Evolutionary conservation across 208 protist species (phyloP), one percentile per base, ranked within the genome.

Genomic region (Tritrichomonas musculus): DNA sequence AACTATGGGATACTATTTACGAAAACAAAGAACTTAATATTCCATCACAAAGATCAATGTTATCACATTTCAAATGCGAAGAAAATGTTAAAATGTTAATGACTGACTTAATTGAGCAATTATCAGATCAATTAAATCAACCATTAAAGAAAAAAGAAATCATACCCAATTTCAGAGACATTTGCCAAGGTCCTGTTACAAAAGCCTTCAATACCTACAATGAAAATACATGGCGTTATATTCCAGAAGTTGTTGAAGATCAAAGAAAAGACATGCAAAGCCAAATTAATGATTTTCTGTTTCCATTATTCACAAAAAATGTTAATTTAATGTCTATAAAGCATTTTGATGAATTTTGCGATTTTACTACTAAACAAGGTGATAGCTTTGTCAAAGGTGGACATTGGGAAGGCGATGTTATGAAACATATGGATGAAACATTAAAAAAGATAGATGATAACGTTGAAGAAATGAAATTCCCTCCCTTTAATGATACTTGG

Each of bases 21-120:
- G 80, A 77, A 60, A 77, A 94, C 66, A 92, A 88, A 72, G 93
- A 94, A 49, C 39, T 94, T 0, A 94, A 94, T 53, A 50, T 94
- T 39, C 93, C 93, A 3, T 93, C 75, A 44, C 82, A 94, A n/a
- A 93, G 93, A 53, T 73, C 57, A 65, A 92, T 93, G 50, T 53
- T 94, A 57, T 50, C 93, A 0, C 47, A 72, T 11, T 92, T 93
- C 27, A 88, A 82, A 47, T 94, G 93, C 60, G 84, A 94, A 49
- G 93, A 94, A 93, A 53, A 73, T 53, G 33, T 65, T 36, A 47
- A 41, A 73, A 36, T 60, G 41, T 50, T 39, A 13, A 11, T 73
- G 0, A 73, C 1, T 4, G 30, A 47, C 8, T 49, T 65, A 36
- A 49, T 11, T 13, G 57, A 93, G 36, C 33, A 22, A 11, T 13